Evolutionary conservation across 352 stramenopile species (phyloP), one percentile per base, ranked within the genome.

Genomic region (Elongisporangium prolatum): DNA sequence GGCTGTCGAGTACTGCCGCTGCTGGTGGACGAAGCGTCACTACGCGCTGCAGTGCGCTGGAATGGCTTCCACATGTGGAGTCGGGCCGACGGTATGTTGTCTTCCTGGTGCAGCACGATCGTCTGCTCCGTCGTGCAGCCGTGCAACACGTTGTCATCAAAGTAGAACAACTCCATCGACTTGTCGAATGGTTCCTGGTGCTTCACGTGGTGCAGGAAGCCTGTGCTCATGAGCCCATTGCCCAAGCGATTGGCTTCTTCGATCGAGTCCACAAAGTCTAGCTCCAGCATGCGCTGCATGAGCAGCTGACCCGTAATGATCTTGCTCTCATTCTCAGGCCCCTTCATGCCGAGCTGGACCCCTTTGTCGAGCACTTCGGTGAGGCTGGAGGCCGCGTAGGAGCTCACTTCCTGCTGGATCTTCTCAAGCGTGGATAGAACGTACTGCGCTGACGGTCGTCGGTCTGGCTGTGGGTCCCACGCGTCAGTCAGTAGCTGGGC

Each of bases 191-290:
- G 64, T 21, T 71, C 56, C 3, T 73, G 54, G 63, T 89, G 78
- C 3, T 68, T 64, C 6, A 55, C 53, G 52, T 92, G 82, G 25
- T 92, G 82, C 18, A 92, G 52, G n/a, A 86, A 73, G 9, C 80
- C 78, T 10, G 75, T 64, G 56, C 77, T 84, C 76, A 90, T 82
- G 20, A 92, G 62, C 0, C 69, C 79, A 47, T 87, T 86, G 24
- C 82, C 78, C 28, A 84, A 40, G 0, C 82, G 72, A 51, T 73
- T 71, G 14, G 74, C 76, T 59, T 91, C 77, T 17, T 68, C 66
- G 11, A 71, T 60, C 0, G 65, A 80, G 40, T 75, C 63, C 34
- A 89, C 80, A 37, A 78, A 74, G 28, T 77, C 72, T 13, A 82
- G 65, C 57, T 81, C 66, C 7, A 89, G 54, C 78, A 92, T 86